Conservation (phyloP, 208 protist genomes). For the Naegleria lovaniensis region DNA sequence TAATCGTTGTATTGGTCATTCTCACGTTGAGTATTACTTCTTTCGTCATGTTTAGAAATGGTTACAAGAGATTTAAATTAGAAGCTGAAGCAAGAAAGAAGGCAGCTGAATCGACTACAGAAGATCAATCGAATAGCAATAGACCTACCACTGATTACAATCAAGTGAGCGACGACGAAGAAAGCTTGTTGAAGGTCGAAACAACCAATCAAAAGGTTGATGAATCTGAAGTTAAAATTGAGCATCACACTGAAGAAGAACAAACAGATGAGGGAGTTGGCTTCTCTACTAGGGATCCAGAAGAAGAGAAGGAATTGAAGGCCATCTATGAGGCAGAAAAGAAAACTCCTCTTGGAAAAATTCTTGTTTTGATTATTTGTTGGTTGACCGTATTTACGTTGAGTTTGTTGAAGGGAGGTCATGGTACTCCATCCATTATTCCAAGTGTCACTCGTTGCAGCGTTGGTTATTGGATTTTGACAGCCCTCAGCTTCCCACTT, state of each 20-base stretch:
- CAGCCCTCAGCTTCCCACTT: background rate
- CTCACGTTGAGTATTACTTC: background rate
- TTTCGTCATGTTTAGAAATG: background rate
- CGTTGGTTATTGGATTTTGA: background rate
- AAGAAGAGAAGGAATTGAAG: background rate
- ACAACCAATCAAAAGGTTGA: background rate
- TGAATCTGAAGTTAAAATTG: background rate
- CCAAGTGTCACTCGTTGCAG: background rate
- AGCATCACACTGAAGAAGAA: background rate
- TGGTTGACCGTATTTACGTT: background rate
- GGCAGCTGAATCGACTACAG: background rate
- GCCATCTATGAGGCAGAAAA: background rate
- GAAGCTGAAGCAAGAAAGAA: background rate
- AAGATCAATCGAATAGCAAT: background rate
- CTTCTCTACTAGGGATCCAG: background rate
- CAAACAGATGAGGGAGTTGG: background rate
- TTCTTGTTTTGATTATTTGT: background rate
- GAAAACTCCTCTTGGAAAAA: background rate
- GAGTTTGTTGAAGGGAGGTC: constrained; percentile 14
- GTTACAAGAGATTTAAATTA: background rate
- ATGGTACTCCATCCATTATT: background rate
- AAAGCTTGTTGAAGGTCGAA: background rate
- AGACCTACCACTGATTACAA: background rate
- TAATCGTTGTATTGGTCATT: constrained; percentile 2
- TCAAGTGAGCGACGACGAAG: background rate